phyloP scores from a whole-genome alignment of 768 basidiomycete species.

The Mycena maculata region DNA sequence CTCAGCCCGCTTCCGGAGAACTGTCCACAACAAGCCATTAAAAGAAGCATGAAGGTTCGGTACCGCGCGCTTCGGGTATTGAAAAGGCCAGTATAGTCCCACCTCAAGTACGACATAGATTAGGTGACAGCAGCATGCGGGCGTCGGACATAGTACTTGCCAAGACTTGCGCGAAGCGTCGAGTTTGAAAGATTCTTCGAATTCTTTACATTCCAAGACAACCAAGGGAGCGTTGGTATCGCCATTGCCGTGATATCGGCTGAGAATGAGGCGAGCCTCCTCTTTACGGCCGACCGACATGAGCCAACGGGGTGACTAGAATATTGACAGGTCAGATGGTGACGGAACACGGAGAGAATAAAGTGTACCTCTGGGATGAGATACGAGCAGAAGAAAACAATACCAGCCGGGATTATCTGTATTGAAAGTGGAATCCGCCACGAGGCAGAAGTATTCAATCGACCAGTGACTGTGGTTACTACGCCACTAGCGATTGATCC shows the following conservation, averaged over 20 bases:
- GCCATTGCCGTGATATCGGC: conserved; percentile 65
- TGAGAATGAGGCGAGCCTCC: conserved; percentile 60
- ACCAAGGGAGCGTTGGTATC: conserved; percentile 63
- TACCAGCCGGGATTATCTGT: conserved; percentile 27
- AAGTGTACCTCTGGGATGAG: conserved; percentile 51
- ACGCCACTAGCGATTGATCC: conserved; percentile 20
- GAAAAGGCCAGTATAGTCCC: conserved; percentile 64
- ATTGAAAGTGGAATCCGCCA: conserved; percentile 30
- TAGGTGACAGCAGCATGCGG: background rate
- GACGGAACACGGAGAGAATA: background rate
- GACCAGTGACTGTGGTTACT: conserved; percentile 16
- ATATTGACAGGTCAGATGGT: too few species aligned
- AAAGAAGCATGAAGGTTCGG: conserved; percentile 58
- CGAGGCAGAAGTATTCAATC: conserved; percentile 17
- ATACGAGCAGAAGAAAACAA: conserved; percentile 41
- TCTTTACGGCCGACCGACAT: conserved; percentile 60
- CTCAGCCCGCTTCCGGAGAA: conserved; percentile 68
- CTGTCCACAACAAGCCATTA: conserved; percentile 69
- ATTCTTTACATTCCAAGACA: conserved; percentile 62
- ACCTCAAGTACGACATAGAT: conserved; percentile 44
- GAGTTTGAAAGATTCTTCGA: conserved; percentile 59
- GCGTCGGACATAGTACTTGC: conserved; percentile 43
- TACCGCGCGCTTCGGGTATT: conserved; percentile 59
- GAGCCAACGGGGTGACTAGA: conserved; percentile 67
- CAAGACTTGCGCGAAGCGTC: conserved; percentile 69